Evolutionary conservation across 805 yeast genomes (phyloP), one percentile per base, ranked within the genome.

Genomic region (Candida koratica): DNA sequence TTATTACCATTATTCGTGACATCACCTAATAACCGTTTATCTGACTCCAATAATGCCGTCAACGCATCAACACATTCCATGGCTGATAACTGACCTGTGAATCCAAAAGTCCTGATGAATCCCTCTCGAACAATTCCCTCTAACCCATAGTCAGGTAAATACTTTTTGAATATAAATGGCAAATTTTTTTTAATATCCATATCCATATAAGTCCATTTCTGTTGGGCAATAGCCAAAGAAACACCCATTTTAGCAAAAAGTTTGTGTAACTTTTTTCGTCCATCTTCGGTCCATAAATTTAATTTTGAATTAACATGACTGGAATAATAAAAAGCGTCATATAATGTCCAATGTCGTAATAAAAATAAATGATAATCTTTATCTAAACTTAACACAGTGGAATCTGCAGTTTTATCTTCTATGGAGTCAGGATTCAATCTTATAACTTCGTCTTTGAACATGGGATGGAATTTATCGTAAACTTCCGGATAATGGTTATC

Each of bases 211-310:
- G 82, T 69, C 97, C 97, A 93, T 38, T 79, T 79, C 56, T 93
- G 96, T 51, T 81, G 83, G 0, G 97, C 93, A n/a, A 82, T 80
- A 5, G 78, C 81, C 32, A 93, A 66, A 0, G 96, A 81, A 5
- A 93, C 82, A 6, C 98, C 98, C 96, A 94, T 93, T 48, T 84
- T 77, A 1, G 98, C 98, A 63, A 93, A 86, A 75, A 93, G 72
- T 49, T 88, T 87, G 54, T 89, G 95, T 34, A 93, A 64, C 45
- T 79, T 75, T 53, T 85, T 87, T 46, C 81, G 75, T 5, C 99
- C 98, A 39, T 84, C 89, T 51, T 86, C 96, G 20, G 89, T 82
- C 93, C 96, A 93, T 25, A 93, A 64, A 38, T 79, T 79, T 38
- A 93, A 64, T 54, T 88, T 85, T 9, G 97, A 84, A 51, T 89